Evolutionary conservation across 108 stramenopile species (phyloP).

Genomic region (Licmophora abbreviata): DNA sequence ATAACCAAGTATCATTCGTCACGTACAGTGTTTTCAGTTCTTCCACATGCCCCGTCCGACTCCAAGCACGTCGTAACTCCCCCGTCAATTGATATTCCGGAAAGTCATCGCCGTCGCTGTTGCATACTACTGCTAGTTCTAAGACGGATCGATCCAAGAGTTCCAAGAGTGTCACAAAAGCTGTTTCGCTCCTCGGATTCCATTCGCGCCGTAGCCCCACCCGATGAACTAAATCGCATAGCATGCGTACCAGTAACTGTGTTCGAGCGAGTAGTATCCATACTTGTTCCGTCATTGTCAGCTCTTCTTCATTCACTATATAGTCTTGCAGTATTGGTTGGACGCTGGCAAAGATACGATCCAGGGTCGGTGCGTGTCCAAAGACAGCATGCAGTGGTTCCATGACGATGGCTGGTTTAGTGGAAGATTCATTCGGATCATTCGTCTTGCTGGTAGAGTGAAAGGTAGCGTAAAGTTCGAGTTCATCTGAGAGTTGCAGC

Average conservation of each 20-base stretch:
- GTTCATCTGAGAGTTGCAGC: constrained; percentile 40
- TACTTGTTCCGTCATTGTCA: constrained; percentile 29
- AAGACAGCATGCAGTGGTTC: constrained; percentile 32
- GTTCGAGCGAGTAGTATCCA: constrained; percentile 31
- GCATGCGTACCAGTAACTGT: constrained; percentile 26
- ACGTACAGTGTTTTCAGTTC: constrained; percentile 28
- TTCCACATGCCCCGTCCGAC: constrained; percentile 35
- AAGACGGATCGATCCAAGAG: constrained; percentile 34
- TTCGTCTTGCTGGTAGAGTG: constrained; percentile 21
- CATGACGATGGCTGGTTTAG: constrained; percentile 13
- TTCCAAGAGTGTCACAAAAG: constrained; percentile 41
- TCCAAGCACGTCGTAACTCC: constrained; percentile 36
- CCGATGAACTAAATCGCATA: constrained; percentile 33
- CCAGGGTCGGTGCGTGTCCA: constrained; percentile 27
- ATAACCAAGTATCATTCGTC: constrained; percentile 21
- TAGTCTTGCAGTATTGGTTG: constrained; percentile 38
- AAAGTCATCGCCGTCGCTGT: constrained; percentile 24
- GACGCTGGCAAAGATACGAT: constrained; percentile 35
- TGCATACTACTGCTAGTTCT: too few relatives aligned
- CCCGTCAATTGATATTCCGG: constrained; percentile 28
- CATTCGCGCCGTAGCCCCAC: constrained; percentile 39
- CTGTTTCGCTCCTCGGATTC: constrained; percentile 36
- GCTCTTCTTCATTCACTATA: constrained; percentile 15
- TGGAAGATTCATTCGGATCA: constrained; percentile 12
- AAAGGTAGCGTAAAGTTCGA: constrained; percentile 40